Evolutionary conservation across 2,329 filamentous ascomycete genomes (phyloP).

Genomic region (Sporothrix globosa): DNA sequence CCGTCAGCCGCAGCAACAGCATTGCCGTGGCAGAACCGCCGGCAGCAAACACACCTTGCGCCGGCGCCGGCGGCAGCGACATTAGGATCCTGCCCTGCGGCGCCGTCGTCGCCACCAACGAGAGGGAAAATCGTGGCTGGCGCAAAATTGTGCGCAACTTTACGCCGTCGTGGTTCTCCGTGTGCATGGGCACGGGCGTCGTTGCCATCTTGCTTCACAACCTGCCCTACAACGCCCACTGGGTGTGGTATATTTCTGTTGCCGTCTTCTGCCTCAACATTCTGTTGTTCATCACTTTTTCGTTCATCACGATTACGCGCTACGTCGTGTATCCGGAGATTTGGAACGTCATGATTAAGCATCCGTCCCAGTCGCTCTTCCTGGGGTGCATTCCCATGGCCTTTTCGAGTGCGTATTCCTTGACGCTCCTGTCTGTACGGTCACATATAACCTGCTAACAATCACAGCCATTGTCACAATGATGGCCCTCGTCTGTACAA

Average conservation of each 20-base stretch:
- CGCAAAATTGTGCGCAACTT: conserved; percentile 49
- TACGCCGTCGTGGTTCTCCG: conserved; percentile 55
- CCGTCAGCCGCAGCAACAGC: not conserved
- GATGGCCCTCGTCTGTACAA: conserved; percentile 60
- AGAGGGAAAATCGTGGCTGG: conserved; percentile 40
- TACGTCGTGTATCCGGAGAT: conserved; percentile 65
- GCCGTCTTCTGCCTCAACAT: conserved; percentile 61
- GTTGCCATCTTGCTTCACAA: conserved; percentile 60
- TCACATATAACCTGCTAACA: not conserved
- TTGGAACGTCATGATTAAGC: conserved; percentile 62
- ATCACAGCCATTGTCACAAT: conserved; percentile 58
- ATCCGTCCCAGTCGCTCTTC: conserved; percentile 66
- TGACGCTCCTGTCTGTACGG: not conserved
- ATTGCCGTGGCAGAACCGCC: not conserved
- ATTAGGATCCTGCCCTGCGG: conserved; percentile 16
- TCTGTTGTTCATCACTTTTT: conserved; percentile 56
- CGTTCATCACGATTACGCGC: conserved; percentile 55
- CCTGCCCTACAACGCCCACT: conserved; percentile 59
- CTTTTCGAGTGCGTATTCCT: conserved; percentile 50
- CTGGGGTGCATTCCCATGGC: conserved; percentile 66
- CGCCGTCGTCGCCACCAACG: conserved; percentile 1
- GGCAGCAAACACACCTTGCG: not conserved
- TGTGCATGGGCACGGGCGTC: conserved; percentile 68
- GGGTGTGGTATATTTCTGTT: conserved; percentile 58
- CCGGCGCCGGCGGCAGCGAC: not conserved